phyloP scores from a whole-genome alignment of 164 flowering plant genomes.

The Tetracentron sinense region DNA sequence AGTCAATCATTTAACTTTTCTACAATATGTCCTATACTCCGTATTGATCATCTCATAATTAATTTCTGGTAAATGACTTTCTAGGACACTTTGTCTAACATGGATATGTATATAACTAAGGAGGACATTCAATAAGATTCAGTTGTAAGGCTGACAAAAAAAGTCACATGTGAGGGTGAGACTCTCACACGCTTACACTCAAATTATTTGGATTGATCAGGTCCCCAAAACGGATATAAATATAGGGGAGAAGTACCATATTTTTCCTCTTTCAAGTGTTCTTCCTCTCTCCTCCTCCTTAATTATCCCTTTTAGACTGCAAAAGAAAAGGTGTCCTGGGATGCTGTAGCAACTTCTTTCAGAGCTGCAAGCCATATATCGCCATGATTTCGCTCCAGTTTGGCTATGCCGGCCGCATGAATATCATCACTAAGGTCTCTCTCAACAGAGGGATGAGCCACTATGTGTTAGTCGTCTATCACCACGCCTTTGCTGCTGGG shows the following conservation, averaged over 20 bases:
- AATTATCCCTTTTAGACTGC: not conserved
- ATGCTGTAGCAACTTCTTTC: constrained; percentile 24
- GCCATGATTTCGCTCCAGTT: constrained; percentile 67
- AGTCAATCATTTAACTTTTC: too few relatives aligned
- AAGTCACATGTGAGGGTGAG: not conserved
- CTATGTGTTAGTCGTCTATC: constrained; percentile 68
- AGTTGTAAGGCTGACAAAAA: not conserved
- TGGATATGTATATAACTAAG: not conserved
- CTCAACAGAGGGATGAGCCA: constrained; percentile 83
- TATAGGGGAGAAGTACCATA: constrained; percentile 3
- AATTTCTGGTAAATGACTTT: too few relatives aligned
- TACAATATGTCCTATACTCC: too few relatives aligned
- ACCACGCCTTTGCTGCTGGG: constrained; percentile 76
- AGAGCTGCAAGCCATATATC: constrained; percentile 54
- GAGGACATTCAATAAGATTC: constrained; percentile 33
- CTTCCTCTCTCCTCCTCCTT: not conserved
- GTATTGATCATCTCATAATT: too few relatives aligned
- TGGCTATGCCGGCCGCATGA: constrained; percentile 85
- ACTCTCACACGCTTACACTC: constrained; percentile 14
- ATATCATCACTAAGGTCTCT: constrained; percentile 72
- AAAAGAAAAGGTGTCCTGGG: constrained; percentile 16
- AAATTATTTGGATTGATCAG: too few relatives aligned
- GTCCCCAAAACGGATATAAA: constrained; percentile 26
- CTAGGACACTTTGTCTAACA: too few relatives aligned
- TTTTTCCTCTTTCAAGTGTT: constrained; percentile 26